Base-by-base conservation (phyloP, 2,329 filamentous ascomycete species). In the Fusarium acutatum region DNA sequence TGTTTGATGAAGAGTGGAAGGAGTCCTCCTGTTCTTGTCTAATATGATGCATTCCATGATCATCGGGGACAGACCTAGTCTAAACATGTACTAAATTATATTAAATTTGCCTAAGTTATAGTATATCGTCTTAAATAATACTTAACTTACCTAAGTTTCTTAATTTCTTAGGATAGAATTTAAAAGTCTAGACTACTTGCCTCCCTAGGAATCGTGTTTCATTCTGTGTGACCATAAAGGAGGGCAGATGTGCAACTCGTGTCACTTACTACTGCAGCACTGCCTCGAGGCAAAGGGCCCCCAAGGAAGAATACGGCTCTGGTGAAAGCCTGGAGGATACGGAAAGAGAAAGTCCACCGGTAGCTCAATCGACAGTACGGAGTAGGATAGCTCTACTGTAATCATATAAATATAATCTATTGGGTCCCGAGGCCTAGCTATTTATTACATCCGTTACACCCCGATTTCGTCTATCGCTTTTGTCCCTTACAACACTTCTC, bases 171-270 rank as follows among this genome's bases (percentile, higher is more conserved):
- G n/a, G n/a, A n/a, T n/a, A n/a, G n/a, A n/a, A n/a, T n/a, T n/a
- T n/a, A n/a, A n/a, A n/a, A n/a, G n/a, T n/a, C n/a, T n/a, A n/a
- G n/a, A n/a, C n/a, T n/a, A n/a, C n/a, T n/a, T n/a, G n/a, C n/a
- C n/a, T 13, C 20, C 20, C 11, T 7, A 7, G 7, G 37, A 6
- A 2, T 26, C 6, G 20, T 22, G 6, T 47, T 10, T 47, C 22
- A n/a, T 41, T n/a, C n/a, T 50, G 1, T 38, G 3, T 14, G 10
- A 35, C 24, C 32, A 30, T 5, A 20, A 18, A 17, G 44, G 38
- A 32, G 28, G 22, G 13, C 15, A 67, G 35, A 60, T 67, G 64
- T 60, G 37, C 26, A 61, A 53, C 22, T 38, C 20, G n/a, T 12
- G 37, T 24, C 54, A 7, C 17, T 62, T 40, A 62, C 26, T 32